A percentile compares a stretch with the other conserved stretches of the same genome.
Evolutionary conservation across 2,329 filamentous ascomycete species (phyloP).

Genomic region (Claviceps spartinae): DNA sequence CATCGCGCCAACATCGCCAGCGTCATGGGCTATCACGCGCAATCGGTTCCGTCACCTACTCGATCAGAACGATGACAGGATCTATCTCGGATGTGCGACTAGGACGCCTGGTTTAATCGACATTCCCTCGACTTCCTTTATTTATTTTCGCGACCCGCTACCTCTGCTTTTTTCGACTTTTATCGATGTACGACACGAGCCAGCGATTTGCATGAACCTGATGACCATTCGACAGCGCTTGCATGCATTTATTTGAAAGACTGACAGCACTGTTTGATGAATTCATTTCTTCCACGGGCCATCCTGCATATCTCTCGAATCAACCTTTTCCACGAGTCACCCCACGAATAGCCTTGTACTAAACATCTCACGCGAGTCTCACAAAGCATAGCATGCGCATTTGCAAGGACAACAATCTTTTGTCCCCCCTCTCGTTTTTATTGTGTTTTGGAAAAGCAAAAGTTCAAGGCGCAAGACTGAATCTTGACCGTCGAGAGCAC

Average conservation of each 20-base stretch:
- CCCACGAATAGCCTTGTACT: background rate
- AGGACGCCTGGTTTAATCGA: background rate
- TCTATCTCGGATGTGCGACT: background rate
- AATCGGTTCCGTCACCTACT: slow-evolving; percentile 12
- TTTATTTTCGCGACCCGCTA: background rate
- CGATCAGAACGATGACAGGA: slow-evolving; percentile 4
- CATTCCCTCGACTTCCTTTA: background rate
- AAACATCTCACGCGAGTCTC: background rate
- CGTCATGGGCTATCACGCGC: slow-evolving; percentile 15
- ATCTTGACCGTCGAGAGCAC: background rate
- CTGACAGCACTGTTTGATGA: background rate
- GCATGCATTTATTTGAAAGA: background rate
- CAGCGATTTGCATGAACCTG: slow-evolving; percentile 4
- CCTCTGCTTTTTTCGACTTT: background rate
- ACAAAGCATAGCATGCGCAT: background rate
- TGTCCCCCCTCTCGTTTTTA: background rate
- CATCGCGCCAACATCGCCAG: slow-evolving; percentile 18
- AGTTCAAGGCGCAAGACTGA: background rate
- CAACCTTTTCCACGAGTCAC: background rate
- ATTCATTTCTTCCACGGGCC: background rate
- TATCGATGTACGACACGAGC: slow-evolving; percentile 2
- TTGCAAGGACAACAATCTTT: background rate
- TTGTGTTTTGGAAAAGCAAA: background rate
- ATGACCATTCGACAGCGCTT: background rate
- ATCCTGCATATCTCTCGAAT: background rate